Evolutionary conservation across 495 filamentous ascomycete species (phyloP), one percentile per base, ranked within the genome.

Genomic region (Polyplosphaeria fusca): DNA sequence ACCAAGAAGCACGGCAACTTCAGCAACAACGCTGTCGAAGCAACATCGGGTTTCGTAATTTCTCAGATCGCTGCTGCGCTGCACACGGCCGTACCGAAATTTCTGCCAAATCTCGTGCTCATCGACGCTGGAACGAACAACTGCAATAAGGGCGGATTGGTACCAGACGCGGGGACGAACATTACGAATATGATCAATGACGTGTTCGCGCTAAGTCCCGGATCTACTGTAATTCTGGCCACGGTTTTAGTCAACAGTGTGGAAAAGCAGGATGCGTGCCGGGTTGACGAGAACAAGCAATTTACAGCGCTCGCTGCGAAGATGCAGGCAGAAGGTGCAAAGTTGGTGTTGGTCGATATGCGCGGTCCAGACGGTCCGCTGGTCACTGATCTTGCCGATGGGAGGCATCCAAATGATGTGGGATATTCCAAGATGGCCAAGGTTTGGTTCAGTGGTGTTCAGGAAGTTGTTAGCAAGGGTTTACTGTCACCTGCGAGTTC

Each of bases 81-180:
- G 22, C 44, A 47, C 22, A 18, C 3, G 2, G 22, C 44, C 2
- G 22, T 47, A 9, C 44, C 44, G 3, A 47, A 27, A 19, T 47
- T 47, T 16, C 22, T 47, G 3, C 44, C 44, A 47, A 47, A 47
- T 30, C 44, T 47, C 11, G 44, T 47, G 9, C 44, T 47, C 2
- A 47, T 47, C 19, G 44, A 47, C 30, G 44, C 44, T 30, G 44
- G 44, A n/a, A n/a, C n/a, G n/a, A n/a, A n/a, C n/a, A n/a, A n/a
- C n/a, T n/a, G n/a, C n/a, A n/a, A n/a, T n/a, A n/a, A n/a, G n/a
- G n/a, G n/a, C n/a, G n/a, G n/a, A n/a, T n/a, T n/a, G n/a, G n/a
- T n/a, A n/a, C n/a, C n/a, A n/a, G n/a, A n/a, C n/a, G n/a, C n/a
- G n/a, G n/a, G n/a, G n/a, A n/a, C n/a, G n/a, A n/a, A n/a, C n/a